Conservation (phyloP, 495 filamentous ascomycete genomes). For the Penicillium egyptiacum region DNA sequence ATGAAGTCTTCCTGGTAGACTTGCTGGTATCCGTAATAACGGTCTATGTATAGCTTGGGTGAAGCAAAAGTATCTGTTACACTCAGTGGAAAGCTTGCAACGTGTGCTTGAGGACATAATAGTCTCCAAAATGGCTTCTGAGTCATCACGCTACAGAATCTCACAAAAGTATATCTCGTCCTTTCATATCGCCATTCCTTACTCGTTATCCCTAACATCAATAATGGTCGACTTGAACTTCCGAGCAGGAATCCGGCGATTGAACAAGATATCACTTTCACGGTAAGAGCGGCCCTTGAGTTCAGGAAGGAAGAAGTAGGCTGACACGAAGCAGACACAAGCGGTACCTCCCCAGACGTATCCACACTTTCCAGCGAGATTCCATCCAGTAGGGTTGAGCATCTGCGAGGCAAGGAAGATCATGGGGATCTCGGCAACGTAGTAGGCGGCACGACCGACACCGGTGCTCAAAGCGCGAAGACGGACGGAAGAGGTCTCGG, state of each 20-base stretch:
- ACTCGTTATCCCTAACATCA: constrained; percentile 54
- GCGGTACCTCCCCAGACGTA: constrained; percentile 39
- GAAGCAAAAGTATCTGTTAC: neutral
- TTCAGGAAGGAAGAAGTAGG: constrained; percentile 38
- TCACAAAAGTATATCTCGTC: neutral
- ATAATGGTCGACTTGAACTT: constrained; percentile 48
- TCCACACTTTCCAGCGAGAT: constrained; percentile 36
- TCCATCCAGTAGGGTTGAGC: constrained; percentile 43
- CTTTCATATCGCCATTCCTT: constrained; percentile 8
- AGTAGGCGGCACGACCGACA: constrained; percentile 51
- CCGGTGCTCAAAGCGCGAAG: constrained; percentile 52
- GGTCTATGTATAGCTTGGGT: neutral
- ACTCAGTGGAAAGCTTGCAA: neutral
- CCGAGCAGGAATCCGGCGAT: constrained; percentile 29
- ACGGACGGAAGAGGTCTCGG: constrained; percentile 56
- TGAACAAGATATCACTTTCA: constrained; percentile 46
- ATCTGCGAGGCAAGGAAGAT: constrained; percentile 51
- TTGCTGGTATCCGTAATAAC: neutral
- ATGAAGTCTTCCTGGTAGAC: neutral
- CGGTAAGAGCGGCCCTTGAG: constrained; percentile 40
- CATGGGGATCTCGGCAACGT: constrained; percentile 47
- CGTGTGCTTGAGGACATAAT: neutral
- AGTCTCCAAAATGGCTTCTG: neutral
- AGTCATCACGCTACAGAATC: neutral
- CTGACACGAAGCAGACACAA: constrained; percentile 26